Evolutionary conservation across 306 rosid genomes (phyloP), one percentile per base, ranked within the genome.

Genomic region (Cicer chorassanicum): DNA sequence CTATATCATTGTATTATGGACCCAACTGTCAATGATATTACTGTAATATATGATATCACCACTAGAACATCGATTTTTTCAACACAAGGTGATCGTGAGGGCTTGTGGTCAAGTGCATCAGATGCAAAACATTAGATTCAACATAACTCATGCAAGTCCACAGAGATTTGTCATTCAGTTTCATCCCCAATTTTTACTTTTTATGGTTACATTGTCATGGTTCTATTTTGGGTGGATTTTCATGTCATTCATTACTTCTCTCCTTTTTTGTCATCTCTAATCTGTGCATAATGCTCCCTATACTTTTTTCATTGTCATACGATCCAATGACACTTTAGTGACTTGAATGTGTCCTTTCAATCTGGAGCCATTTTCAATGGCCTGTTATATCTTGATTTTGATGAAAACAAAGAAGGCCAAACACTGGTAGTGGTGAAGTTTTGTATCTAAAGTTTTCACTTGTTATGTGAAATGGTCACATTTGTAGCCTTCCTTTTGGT

Each of bases 141-240:
- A 40, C 3, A 38, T 53, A 51, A 9, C 44, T 19, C 9, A 9
- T 63, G 44, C 53, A 41, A 65, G 38, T 39, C 56, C 73, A 49
- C 6, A 29, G 8, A 65, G 56, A 29, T 51, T 51, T 36, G 42
- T 75, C 65, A 40, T 36, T 61, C 21, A 61, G 38, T 74, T 61
- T 49, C 46, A 29, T 29, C 64, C 14, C 18, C 12, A 55, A 18
- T 55, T 19, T 55, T 55, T 1, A 7, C 8, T 75, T 18, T 64
- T 50, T 21, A 5, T 19, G 18, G 55, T 41, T 75, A 15, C 48
- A 29, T 60, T 73, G 40, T 24, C 36, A 40, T 51, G 55, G 53
- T 75, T 75, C 55, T 21, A 9, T 19, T 50, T 64, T 9, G 45
- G 78, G 70, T 60, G 12, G 59, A 73, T 45, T 45, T 59, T 73